Percentiles rank a stretch among this genome's conserved stretches.
These are phyloP conservation scores for Hypoxylon fragiforme DNA, from an alignment of 495 filamentous ascomycete species.

Conservation along the genomic window DNA sequence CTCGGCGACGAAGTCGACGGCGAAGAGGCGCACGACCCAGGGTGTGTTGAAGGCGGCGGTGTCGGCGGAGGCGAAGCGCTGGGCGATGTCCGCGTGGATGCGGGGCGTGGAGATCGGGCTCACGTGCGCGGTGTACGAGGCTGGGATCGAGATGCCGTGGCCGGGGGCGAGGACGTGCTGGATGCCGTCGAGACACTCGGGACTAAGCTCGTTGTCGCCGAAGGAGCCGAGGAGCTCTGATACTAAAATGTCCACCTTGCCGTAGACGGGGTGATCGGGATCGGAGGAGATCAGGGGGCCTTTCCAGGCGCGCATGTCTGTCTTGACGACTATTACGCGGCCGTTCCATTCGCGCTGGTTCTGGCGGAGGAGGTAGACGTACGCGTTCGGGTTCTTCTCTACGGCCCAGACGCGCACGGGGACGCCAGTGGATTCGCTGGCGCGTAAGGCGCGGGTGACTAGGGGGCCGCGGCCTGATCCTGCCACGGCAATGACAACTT, in stretches of 20 bases:
- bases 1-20: slow-evolving; percentile 76
- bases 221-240: slow-evolving; percentile 94
- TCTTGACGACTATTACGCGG: slow-evolving; percentile 82
- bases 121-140: slow-evolving; percentile 87
- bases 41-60: slow-evolving; percentile 75
- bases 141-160: slow-evolving; percentile 90
- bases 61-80: slow-evolving; percentile 60
- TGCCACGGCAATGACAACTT: slow-evolving; percentile 87
- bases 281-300: slow-evolving; percentile 58
- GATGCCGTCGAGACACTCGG: slow-evolving; percentile 88
- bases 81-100: slow-evolving; percentile 75
- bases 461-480: slow-evolving; percentile 91
- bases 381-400: slow-evolving; percentile 98
- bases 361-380: slow-evolving; percentile 83
- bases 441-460: slow-evolving; percentile 80
- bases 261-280: slow-evolving; percentile 39
- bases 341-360: slow-evolving; percentile 78
- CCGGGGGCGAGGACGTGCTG: slow-evolving; percentile 74
- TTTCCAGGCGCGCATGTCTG: slow-evolving; percentile 96
- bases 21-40: slow-evolving; percentile 91
- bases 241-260: slow-evolving; percentile 86
- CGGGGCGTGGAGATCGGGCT: slow-evolving; percentile 90
- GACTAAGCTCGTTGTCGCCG: slow-evolving; percentile 86
- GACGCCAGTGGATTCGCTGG: slow-evolving; percentile 74
- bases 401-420: slow-evolving; percentile 84